A percentile compares a stretch with the other conserved stretches of the same genome.
These are phyloP conservation scores for Kluyveromyces lactis DNA, from an alignment of 805 yeast species.

Conservation along the genomic window DNA sequence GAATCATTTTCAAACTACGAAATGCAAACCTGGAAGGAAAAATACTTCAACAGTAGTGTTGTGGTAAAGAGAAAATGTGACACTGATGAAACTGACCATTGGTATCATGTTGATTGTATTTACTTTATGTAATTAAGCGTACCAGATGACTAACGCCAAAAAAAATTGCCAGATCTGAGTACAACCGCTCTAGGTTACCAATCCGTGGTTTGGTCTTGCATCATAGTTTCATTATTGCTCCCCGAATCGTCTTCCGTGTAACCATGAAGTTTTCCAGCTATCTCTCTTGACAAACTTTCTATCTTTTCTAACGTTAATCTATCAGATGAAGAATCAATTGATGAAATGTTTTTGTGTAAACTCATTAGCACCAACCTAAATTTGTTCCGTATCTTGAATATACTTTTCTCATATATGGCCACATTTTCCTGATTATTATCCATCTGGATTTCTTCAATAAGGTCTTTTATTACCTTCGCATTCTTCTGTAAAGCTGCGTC, in stretches of 20 bases:
- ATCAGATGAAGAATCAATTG: not conserved
- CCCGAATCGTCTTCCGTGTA: slow-evolving; percentile 22
- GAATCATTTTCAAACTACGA: slow-evolving; percentile 46
- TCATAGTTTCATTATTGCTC: slow-evolving; percentile 15
- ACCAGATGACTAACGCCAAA: too few species aligned
- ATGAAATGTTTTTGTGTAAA: slow-evolving; percentile 16
- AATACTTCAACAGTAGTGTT: slow-evolving; percentile 41
- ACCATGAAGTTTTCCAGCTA: slow-evolving; percentile 27
- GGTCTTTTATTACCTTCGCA: slow-evolving; percentile 16
- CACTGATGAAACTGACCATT: slow-evolving; percentile 15
- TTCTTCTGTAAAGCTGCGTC: slow-evolving; percentile 15
- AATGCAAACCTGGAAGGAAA: slow-evolving; percentile 45
- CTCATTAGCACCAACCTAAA: slow-evolving; percentile 41
- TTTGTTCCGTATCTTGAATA: slow-evolving; percentile 53
- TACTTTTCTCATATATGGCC: slow-evolving; percentile 41
- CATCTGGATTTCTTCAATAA: slow-evolving; percentile 27
- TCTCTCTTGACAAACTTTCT: slow-evolving; percentile 23
- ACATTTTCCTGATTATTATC: slow-evolving; percentile 51
- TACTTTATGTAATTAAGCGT: slow-evolving; percentile 17
- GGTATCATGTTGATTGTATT: slow-evolving; percentile 21
- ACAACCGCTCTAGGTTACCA: not conserved
- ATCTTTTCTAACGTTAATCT: slow-evolving; percentile 29
- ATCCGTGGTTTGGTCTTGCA: slow-evolving; percentile 19
- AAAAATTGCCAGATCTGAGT: too few species aligned
- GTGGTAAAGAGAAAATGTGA: slow-evolving; percentile 30